Conservation (phyloP, 2,329 filamentous ascomycete genomes). For the Didymella arachidicola region DNA sequence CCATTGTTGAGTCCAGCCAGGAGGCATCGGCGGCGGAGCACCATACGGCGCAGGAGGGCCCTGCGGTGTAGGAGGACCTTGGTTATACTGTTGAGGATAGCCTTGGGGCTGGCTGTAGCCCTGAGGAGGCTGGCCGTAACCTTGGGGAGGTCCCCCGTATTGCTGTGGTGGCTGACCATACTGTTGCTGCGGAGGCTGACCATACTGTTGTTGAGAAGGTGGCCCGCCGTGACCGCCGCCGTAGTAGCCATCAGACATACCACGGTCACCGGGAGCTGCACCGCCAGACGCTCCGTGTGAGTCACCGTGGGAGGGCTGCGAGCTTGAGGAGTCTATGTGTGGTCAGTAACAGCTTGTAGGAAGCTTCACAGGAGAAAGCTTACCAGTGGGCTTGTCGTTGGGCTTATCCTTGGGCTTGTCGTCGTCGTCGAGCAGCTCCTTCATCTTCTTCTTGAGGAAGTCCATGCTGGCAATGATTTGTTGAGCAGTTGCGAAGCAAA, state of each 20-base stretch:
- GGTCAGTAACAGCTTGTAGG: not conserved
- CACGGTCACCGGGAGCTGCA: conserved; percentile 33
- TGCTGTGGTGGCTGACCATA: conserved; percentile 31
- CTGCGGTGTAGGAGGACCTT: conserved; percentile 36
- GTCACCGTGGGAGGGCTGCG: conserved; percentile 19
- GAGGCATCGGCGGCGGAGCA: conserved; percentile 61
- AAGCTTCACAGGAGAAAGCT: not conserved
- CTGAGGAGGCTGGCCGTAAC: conserved; percentile 39
- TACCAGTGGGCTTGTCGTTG: conserved; percentile 36
- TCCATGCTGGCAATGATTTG: conserved; percentile 46
- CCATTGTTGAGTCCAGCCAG: conserved; percentile 70
- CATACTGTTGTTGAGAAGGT: conserved; percentile 21
- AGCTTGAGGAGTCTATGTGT: conserved; percentile 8
- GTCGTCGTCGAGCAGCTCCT: conserved; percentile 54
- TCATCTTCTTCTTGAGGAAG: conserved; percentile 58
- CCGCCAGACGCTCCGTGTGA: conserved; percentile 24
- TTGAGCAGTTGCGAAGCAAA: conserved; percentile 3
- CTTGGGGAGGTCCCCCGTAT: conserved; percentile 21
- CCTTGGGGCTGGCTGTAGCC: conserved; percentile 33
- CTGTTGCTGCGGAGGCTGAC: conserved; percentile 34
- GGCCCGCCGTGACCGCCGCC: conserved; percentile 25
- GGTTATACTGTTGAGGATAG: conserved; percentile 37
- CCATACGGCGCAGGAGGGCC: conserved; percentile 46
- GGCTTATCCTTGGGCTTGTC: conserved; percentile 45
- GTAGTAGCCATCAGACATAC: conserved; percentile 33